phyloP scores from a whole-genome alignment of 331 rosid genomes.

The Malus hybrid region DNA sequence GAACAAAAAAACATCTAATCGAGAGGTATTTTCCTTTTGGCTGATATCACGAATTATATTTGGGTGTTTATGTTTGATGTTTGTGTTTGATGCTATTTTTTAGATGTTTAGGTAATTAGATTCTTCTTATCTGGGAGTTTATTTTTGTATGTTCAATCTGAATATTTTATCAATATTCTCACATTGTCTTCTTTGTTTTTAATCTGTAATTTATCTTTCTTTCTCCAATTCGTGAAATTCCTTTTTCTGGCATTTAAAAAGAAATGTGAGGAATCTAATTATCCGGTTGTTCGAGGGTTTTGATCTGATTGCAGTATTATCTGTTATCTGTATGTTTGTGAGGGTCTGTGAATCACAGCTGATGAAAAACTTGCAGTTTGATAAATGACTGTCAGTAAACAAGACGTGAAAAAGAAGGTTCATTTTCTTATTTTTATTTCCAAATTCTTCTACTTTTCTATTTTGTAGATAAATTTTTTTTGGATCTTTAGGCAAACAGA shows the following conservation, averaged over 20 bases:
- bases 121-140: background rate
- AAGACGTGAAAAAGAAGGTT: conserved; percentile 63
- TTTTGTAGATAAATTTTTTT: too few relatives aligned
- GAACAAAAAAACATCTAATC: conserved; percentile 68
- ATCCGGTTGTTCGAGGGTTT: background rate
- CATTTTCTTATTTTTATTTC: background rate
- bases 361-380: conserved; percentile 22
- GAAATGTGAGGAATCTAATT: background rate
- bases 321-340: background rate
- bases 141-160: background rate
- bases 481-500: background rate
- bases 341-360: conserved; percentile 20
- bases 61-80: background rate
- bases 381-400: conserved; percentile 39
- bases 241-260: too few relatives aligned
- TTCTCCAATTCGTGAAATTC: background rate
- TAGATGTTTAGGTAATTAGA: background rate
- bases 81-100: background rate
- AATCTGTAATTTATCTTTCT: background rate
- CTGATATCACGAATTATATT: background rate
- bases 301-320: background rate
- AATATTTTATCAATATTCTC: background rate
- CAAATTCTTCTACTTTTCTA: background rate
- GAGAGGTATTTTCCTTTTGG: conserved; percentile 35
- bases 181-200: background rate